A percentile compares a stretch with the other conserved stretches of the same genome.
These are phyloP conservation scores for Tolypocladium ovalisporum DNA, from an alignment of 2,329 filamentous ascomycete species.

Conservation along the genomic window DNA sequence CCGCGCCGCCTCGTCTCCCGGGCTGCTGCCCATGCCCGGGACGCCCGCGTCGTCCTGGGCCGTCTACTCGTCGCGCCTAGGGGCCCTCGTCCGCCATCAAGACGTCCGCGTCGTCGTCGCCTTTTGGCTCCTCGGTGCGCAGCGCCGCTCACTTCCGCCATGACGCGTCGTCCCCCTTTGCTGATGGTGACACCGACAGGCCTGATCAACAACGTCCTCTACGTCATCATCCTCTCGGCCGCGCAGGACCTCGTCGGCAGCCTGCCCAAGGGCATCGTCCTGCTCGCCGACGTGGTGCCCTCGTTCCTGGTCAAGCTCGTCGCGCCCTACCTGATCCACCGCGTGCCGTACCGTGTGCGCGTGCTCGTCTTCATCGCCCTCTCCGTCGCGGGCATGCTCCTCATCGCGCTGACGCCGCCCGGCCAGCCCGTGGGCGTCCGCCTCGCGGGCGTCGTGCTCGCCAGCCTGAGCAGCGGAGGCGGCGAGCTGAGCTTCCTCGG, in stretches of 20 bases:
- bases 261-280: conserved; percentile 82
- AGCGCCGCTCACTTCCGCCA: not conserved
- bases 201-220: conserved; percentile 89
- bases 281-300: conserved; percentile 85
- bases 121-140: conserved; percentile 86
- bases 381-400: conserved; percentile 77
- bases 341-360: conserved; percentile 67
- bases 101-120: conserved; percentile 64
- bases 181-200: conserved; percentile 14
- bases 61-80: conserved; percentile 57
- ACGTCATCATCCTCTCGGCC: conserved; percentile 91
- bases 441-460: conserved; percentile 72
- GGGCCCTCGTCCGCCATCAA: conserved; percentile 51
- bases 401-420: conserved; percentile 70
- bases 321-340: conserved; percentile 89
- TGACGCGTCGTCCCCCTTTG: not conserved
- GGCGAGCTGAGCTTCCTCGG: conserved; percentile 88
- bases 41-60: conserved; percentile 58
- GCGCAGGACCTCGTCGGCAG: conserved; percentile 92
- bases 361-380: conserved; percentile 64
- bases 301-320: conserved; percentile 81
- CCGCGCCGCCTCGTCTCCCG: conserved; percentile 28
- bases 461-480: conserved; percentile 73
- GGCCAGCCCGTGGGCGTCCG: conserved; percentile 58
- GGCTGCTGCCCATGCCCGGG: conserved; percentile 46